Evolutionary conservation across 2,329 filamentous ascomycete species (phyloP).

Genomic region (Amylocarpus encephaloides): DNA sequence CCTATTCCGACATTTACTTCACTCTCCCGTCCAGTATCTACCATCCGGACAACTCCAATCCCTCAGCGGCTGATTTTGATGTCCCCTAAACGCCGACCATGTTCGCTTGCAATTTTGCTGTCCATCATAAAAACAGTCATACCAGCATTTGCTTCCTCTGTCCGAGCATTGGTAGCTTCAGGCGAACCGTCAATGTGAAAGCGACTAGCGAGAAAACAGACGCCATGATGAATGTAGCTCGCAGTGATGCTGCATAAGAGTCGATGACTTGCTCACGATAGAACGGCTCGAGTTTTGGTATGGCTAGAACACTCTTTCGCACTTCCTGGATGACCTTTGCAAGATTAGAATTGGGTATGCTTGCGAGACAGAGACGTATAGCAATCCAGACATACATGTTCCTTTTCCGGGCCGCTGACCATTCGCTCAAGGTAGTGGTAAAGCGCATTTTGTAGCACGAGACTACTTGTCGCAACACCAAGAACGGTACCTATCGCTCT

Average conservation of each 20-base stretch:
- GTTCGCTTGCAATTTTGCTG: too few species aligned
- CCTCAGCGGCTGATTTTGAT: too few species aligned
- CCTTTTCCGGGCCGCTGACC: constrained; percentile 54
- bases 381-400: constrained; percentile 29
- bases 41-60: too few species aligned
- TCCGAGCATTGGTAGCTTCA: constrained; percentile 49
- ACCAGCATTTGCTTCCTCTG: constrained; percentile 31
- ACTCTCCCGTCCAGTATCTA: too few species aligned
- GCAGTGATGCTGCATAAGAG: constrained; percentile 48
- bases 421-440: constrained; percentile 50
- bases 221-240: constrained; percentile 39
- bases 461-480: constrained; percentile 64
- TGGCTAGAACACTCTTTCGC: constrained; percentile 48
- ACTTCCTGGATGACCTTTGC: constrained; percentile 43
- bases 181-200: constrained; percentile 41
- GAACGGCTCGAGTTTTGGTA: constrained; percentile 37
- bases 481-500: constrained; percentile 65
- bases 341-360: background rate
- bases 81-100: too few species aligned
- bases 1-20: too few species aligned
- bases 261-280: constrained; percentile 49
- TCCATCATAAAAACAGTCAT: too few species aligned
- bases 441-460: constrained; percentile 68
- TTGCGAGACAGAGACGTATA: background rate
- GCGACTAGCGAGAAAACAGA: constrained; percentile 43